Evolutionary conservation across 2,329 filamentous ascomycete species (phyloP), one percentile per base, ranked within the genome.

Genomic region (Westerdykella aurantiaca): DNA sequence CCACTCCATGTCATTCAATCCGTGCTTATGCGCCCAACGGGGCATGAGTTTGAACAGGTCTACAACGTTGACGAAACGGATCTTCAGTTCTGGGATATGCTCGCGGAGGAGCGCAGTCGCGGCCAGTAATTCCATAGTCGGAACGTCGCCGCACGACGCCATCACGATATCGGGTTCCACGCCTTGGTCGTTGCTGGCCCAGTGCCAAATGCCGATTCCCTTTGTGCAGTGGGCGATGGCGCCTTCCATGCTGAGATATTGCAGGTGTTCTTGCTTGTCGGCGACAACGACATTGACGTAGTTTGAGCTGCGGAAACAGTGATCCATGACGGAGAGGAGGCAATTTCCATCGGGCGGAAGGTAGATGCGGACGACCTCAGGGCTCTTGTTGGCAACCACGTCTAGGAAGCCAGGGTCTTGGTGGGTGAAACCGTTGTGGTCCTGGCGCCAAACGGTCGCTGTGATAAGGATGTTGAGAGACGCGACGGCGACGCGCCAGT

Each of bases 341-440:
- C 82, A 86, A 71, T 90, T 90, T 49, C 83, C 86, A 58, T 90
- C 86, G 0, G 86, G 85, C 17, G 86, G 86, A 4, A 90, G 78
- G 63, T 90, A 90, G 59, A 90, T 88, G 43, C 86, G 82, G 13
- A 88, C 85, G 4, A 89, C 83, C 54, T 88, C 83, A 6, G 86
- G 85, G 51, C 79, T 84, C 72, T 89, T 89, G 72, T 90, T 89
- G 53, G 81, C 82, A 2, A 90, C 78, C 0, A 89, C 82, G 51
- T 88, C 85, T 11, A 90, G 76, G 75, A 90, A 90, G 33, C 85
- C 85, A 0, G 85, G 86, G 51, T 88, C 85, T 63, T 89, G 85
- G 61, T 89, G 85, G 0, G 84, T 88, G 69, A 90, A 90, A 31
- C 86, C 86, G 57, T 89, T 90, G 72, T 89, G 86, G 52, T 89